phyloP scores from a whole-genome alignment of 371 early-diverging fungal species.

The Mucor lusitanicus region DNA sequence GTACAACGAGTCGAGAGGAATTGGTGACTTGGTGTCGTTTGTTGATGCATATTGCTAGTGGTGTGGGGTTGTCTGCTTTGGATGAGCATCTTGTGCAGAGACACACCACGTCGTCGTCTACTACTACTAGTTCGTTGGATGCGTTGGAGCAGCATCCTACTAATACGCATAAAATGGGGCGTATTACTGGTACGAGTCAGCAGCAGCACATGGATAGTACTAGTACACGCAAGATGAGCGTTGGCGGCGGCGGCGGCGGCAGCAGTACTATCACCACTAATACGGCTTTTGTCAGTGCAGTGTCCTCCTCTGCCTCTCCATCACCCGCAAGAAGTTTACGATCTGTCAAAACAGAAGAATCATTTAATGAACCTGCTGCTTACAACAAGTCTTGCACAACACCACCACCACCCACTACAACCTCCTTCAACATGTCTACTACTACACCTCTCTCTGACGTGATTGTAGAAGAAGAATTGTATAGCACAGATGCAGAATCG shows the following conservation, averaged over 20 bases:
- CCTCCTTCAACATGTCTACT: background rate
- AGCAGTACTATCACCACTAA: too few relatives aligned
- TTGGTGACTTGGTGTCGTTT: constrained; percentile 21
- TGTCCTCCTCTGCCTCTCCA: too few relatives aligned
- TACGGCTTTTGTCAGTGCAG: background rate
- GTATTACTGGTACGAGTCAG: too few relatives aligned
- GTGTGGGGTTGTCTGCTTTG: constrained; percentile 11
- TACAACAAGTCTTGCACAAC: background rate
- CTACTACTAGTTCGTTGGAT: too few relatives aligned
- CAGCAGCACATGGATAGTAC: constrained; percentile 11
- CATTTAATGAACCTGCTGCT: constrained; percentile 11
- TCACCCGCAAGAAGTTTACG: constrained; percentile 14
- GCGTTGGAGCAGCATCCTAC: background rate
- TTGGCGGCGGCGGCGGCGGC: too few relatives aligned
- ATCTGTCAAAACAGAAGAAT: constrained; percentile 12
- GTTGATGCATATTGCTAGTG: constrained; percentile 10
- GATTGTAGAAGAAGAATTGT: constrained; percentile 63
- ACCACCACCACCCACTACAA: background rate
- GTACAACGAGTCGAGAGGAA: constrained; percentile 12
- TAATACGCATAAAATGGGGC: too few relatives aligned
- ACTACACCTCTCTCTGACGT: background rate
- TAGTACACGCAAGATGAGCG: constrained; percentile 13
- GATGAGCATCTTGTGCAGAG: constrained; percentile 8
- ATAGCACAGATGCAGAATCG: constrained; percentile 75
- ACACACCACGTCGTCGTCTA: too few relatives aligned